Evolutionary conservation across 257 asterid genomes (phyloP).

Genomic region (Datura wrightii): DNA sequence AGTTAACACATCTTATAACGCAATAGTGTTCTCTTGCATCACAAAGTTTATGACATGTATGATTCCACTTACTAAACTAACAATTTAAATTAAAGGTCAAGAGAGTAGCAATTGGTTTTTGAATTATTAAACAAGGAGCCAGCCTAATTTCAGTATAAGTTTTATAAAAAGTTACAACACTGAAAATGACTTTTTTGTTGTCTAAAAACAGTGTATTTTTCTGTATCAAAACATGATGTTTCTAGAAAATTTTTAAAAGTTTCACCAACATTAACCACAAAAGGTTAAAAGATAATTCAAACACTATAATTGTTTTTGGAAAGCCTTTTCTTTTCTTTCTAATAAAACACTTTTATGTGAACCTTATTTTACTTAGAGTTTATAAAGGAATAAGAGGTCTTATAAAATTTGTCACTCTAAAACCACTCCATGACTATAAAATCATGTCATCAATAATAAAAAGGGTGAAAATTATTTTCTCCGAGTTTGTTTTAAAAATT

Average conservation of each 20-base stretch:
- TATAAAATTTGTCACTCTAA: background rate
- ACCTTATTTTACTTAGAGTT: background rate
- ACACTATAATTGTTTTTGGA: background rate
- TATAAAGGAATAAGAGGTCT: background rate
- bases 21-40: background rate
- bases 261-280: background rate
- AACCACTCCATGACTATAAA: background rate
- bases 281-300: background rate
- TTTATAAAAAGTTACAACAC: background rate
- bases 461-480: too few relatives aligned
- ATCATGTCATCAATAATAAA: background rate
- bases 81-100: background rate
- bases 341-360: background rate
- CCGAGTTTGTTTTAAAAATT: too few relatives aligned
- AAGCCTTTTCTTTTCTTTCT: background rate
- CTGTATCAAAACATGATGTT: background rate
- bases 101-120: background rate
- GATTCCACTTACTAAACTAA: slow-evolving; percentile 11
- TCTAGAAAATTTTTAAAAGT: background rate
- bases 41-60: background rate
- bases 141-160: background rate
- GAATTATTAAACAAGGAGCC: background rate
- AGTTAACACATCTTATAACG: background rate
- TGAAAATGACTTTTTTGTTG: background rate
- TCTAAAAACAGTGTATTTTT: background rate